phyloP scores from a whole-genome alignment of 2,329 filamentous ascomycete species.

The Nothophoma quercina region DNA sequence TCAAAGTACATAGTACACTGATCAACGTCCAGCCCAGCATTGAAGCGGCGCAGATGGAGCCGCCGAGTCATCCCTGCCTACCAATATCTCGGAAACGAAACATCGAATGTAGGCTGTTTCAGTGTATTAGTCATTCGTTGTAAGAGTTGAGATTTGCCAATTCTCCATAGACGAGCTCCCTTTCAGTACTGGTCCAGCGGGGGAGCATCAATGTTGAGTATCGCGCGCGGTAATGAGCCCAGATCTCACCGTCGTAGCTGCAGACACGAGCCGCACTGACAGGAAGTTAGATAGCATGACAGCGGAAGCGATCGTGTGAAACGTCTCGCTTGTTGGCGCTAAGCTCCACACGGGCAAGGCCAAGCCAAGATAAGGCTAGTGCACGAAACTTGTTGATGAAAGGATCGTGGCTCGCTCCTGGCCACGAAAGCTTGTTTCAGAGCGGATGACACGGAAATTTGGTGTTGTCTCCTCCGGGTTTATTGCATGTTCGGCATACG shows the following conservation, averaged over 20 bases:
- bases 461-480: conserved; percentile 1
- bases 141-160: conserved; percentile 28
- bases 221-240: conserved; percentile 9
- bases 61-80: conserved; percentile 21
- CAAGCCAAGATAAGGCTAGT: conserved; percentile 1
- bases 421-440: conserved; percentile 27
- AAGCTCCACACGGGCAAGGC: conserved; percentile 2
- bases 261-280: conserved; percentile 18
- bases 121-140: conserved; percentile 15
- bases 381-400: conserved; percentile 16
- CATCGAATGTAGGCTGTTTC: conserved; percentile 22
- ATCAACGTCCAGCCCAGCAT: conserved; percentile 18
- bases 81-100: conserved; percentile 30
- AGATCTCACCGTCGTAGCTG: conserved; percentile 10
- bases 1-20: conserved; percentile 15
- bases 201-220: conserved; percentile 16
- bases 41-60: conserved; percentile 18
- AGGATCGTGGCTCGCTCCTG: conserved; percentile 26
- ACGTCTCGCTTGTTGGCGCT: conserved; percentile 22
- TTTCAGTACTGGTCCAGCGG: conserved; percentile 31
- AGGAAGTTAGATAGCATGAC: conserved; percentile 20
- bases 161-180: conserved; percentile 18
- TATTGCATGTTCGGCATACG: background rate
- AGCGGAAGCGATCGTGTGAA: conserved; percentile 28
- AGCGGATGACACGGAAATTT: conserved; percentile 22